Conservation (phyloP, 169 alveolate genomes). For the Plasmodium sp. region DNA sequence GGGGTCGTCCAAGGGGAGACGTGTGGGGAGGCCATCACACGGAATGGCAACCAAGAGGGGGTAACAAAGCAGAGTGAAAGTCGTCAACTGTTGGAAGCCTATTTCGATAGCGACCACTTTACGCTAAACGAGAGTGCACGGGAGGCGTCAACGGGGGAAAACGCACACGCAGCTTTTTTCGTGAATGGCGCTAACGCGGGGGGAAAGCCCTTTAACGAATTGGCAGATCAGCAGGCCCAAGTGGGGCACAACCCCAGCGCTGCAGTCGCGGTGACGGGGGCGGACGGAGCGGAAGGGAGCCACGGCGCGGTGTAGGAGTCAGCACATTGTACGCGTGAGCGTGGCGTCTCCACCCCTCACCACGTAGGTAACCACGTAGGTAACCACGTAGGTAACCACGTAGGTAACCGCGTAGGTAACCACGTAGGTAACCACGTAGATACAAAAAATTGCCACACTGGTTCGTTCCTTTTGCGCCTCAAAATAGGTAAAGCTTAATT, state of each 20-base stretch:
- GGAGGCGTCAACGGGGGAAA: not conserved
- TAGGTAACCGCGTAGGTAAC: too few species aligned
- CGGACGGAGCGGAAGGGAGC: not conserved
- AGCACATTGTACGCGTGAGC: not conserved
- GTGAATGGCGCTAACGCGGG: not conserved
- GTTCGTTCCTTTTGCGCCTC: not conserved
- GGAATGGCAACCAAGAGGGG: not conserved
- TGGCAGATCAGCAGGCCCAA: not conserved
- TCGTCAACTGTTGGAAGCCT: slow-evolving; percentile 9
- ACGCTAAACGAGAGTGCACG: slow-evolving; percentile 2
- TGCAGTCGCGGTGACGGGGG: not conserved
- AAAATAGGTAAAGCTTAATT: not conserved
- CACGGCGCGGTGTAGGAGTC: not conserved
- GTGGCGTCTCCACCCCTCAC: not conserved
- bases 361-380: too few species aligned
- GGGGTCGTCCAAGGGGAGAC: not conserved
- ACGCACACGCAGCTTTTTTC: slow-evolving; percentile 13
- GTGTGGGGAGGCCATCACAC: not conserved
- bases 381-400: too few species aligned
- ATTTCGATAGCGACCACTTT: slow-evolving; percentile 19
- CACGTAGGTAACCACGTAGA: too few species aligned
- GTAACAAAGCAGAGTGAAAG: not conserved
- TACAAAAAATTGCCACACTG: not conserved
- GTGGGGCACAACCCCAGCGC: not conserved
- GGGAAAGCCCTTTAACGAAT: not conserved